Base-by-base conservation (phyloP, 2,329 filamentous ascomycete genomes). In the Geosmithia flava region DNA sequence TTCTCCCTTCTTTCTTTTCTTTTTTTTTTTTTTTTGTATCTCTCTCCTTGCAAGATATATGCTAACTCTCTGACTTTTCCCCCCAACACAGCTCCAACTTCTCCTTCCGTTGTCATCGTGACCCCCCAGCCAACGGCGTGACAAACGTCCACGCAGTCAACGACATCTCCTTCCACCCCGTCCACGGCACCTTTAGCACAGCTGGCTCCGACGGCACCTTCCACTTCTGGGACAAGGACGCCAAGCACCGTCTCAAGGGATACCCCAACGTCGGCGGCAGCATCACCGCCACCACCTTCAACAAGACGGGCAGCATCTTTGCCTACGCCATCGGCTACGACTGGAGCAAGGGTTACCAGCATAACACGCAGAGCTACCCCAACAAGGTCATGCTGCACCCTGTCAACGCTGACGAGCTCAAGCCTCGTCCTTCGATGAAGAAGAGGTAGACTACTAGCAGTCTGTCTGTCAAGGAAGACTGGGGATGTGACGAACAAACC, bases 61-160 rank as follows among this genome's bases (percentile, higher is more conserved):
- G 16, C 33, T n/a, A n/a, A 39, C 33, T 8, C 8, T 8, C 33
- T 8, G 16, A 39, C 33, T 8, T 39, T 39, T 16, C 33, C 33
- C 33, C 33, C 8, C 42, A 20, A 16, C n/a, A 2, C 54, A 84
- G 82, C 58, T 85, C 83, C 60, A 97, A 98, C 72, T 98, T 98
- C 74, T 95, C 88, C 42, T 98, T 98, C 81, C 97, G 97, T 69
- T 98, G 93, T 68, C 93, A 98, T 66, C 89, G 93, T 50, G 87
- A 95, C 58, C 78, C 80, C 5, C 80, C 85, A 1, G 69, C 80
- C 49, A 79, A 78, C 59, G 90, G 88, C 66, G 71, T 84, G 54
- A 87, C 86, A 57, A 93, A 91, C 60, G 93, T 97, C 57, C 93
- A 90, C 72, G 83, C 89, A 1, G 89, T 98, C 61, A 98, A 98